Evolutionary conservation across 1,139 yeast species (phyloP).

Genomic region (Protomyces inundatus): DNA sequence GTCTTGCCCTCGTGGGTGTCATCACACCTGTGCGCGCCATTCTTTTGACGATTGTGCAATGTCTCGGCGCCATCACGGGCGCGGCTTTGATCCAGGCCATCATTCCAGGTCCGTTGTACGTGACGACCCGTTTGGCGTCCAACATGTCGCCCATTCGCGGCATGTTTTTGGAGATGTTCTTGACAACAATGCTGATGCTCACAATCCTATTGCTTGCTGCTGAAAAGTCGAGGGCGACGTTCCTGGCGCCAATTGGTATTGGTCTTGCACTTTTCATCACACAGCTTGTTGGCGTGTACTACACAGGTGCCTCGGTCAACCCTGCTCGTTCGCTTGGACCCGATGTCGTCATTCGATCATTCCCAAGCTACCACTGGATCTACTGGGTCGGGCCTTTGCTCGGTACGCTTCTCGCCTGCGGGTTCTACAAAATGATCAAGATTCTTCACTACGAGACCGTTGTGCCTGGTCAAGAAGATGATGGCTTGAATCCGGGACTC

Average conservation of each 20-base stretch:
- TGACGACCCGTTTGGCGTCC: slow-evolving; percentile 68
- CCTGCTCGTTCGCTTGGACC: slow-evolving; percentile 92
- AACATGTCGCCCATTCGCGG: slow-evolving; percentile 72
- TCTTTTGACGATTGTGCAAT: slow-evolving; percentile 61
- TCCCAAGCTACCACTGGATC: slow-evolving; percentile 85
- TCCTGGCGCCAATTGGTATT: slow-evolving; percentile 76
- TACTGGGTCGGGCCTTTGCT: slow-evolving; percentile 56
- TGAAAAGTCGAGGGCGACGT: slow-evolving; percentile 71
- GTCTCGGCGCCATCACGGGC: slow-evolving; percentile 86
- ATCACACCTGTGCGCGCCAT: slow-evolving; percentile 67
- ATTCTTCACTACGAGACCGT: slow-evolving; percentile 17
- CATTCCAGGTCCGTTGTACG: slow-evolving; percentile 76
- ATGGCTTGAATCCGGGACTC: not conserved
- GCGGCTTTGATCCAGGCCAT: slow-evolving; percentile 84
- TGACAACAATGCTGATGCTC: slow-evolving; percentile 64
- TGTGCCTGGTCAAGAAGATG: slow-evolving; percentile 19
- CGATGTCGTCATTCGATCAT: slow-evolving; percentile 60
- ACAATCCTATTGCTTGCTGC: slow-evolving; percentile 81
- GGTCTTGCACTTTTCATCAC: slow-evolving; percentile 79
- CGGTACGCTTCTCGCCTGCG: slow-evolving; percentile 27
- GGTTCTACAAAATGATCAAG: slow-evolving; percentile 16
- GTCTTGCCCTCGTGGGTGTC: slow-evolving; percentile 66
- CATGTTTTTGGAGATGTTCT: slow-evolving; percentile 76
- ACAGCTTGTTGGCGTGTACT: slow-evolving; percentile 74
- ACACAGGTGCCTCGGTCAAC: slow-evolving; percentile 88